Evolutionary conservation across 208 protist genomes (phyloP), one percentile per base, ranked within the genome.

Genomic region (Trypanosoma rangeli): DNA sequence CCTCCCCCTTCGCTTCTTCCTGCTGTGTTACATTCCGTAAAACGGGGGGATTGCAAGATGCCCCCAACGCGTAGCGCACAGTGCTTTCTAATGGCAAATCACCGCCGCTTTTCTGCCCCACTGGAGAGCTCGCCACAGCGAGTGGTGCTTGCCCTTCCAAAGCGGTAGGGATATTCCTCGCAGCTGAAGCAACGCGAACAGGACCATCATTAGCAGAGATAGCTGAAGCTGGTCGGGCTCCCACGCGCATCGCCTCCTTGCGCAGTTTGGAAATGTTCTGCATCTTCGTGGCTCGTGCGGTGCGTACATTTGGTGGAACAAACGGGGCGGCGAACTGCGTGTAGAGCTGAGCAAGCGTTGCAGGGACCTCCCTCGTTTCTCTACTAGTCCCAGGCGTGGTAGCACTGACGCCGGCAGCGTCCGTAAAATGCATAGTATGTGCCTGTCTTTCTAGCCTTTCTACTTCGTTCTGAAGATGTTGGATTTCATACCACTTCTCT

Each of bases 321-420:
- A 80, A 93, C 0, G 87, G 87, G 22, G 69, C 71, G 4, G 78
- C 58, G 73, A 81, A 86, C 44, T 70, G 52, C 44, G 76, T 78
- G 74, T 93, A 93, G 50, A 78, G 18, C 70, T 69, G 53, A 58
- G 72, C 44, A 64, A 68, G 67, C 54, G 76, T 16, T 33, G 55
- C 29, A 3, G 55, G 55, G 29, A 10, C 16, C 42, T 39, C 20
- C 12, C 2, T 37, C 7, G 13, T 4, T 20, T 35, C 8, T 15
- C 4, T 50, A 57, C 15, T 57, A 29, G 28, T 57, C 15, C 9
- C 31, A 57, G 53, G 7, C 10, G n/a, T 29, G 13, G 53, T 3
- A 29, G 53, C 4, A 57, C 18, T 57, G n/a, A 29, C n/a, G 13
- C 8, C 20, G 4, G 16, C 46, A 50, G 46, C 46, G 20, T 22